These are phyloP conservation scores for Salix udensis DNA, from an alignment of 345 rosid species.

Conservation along the genomic window DNA sequence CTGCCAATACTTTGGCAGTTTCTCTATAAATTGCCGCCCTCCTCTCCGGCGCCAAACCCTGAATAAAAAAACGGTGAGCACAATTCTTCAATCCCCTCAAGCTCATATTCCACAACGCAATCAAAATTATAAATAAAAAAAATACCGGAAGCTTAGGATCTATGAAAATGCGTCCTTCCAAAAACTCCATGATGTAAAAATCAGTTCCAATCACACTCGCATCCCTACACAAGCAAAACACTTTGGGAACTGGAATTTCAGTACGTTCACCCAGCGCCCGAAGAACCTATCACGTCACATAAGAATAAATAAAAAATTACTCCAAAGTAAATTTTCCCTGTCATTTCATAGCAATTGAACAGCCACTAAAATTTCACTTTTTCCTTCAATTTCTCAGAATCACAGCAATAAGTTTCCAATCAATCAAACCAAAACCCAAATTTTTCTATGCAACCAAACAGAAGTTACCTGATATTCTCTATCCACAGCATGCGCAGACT, in stretches of 20 bases:
- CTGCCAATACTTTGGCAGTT: conserved; percentile 69
- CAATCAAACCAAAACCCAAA: background rate
- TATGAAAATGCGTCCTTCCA: conserved; percentile 84
- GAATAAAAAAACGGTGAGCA: conserved; percentile 3
- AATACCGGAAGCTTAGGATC: conserved; percentile 68
- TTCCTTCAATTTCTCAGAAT: background rate
- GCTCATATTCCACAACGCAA: background rate
- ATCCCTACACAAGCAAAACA: conserved; percentile 70
- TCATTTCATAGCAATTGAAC: too few species aligned
- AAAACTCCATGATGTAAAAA: conserved; percentile 92
- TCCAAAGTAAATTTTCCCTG: too few species aligned
- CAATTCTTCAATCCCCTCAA: background rate
- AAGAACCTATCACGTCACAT: conserved; percentile 49
- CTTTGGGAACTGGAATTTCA: conserved; percentile 83
- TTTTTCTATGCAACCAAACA: background rate
- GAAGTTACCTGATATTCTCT: conserved; percentile 68
- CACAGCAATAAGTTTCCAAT: background rate
- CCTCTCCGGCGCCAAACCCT: conserved; percentile 62
- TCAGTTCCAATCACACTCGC: conserved; percentile 68
- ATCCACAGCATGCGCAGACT: conserved; percentile 92
- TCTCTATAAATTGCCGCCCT: conserved; percentile 67
- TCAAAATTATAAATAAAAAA: background rate
- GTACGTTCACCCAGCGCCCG: conserved; percentile 72
- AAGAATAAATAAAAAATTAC: background rate
- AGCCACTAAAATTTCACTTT: background rate